A percentile compares a stretch with the other conserved stretches of the same genome.
Conservation (phyloP, 495 filamentous ascomycete species). For the Talaromyces trachyspermus region DNA sequence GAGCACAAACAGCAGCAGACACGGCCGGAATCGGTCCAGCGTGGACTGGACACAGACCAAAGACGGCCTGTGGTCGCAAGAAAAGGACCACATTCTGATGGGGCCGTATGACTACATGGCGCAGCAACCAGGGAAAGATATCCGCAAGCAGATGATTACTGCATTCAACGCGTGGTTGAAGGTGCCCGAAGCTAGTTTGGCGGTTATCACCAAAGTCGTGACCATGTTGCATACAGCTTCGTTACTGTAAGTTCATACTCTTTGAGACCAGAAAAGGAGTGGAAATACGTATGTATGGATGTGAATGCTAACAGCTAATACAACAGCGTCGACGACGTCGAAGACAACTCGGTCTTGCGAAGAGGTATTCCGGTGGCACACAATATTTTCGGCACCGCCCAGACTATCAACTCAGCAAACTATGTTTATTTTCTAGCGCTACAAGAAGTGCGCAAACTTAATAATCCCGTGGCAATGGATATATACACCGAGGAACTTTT, state of each 20-base stretch:
- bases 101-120: constrained; percentile 87
- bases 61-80: constrained; percentile 53
- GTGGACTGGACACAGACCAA: constrained; percentile 44
- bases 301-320: no score
- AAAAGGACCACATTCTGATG: constrained; percentile 72
- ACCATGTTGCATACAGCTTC: constrained; percentile 93
- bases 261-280: no score
- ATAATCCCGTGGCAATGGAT: constrained; percentile 59
- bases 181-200: constrained; percentile 69
- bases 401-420: constrained; percentile 96
- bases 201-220: constrained; percentile 79
- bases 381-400: constrained; percentile 87
- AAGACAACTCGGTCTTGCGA: constrained; percentile 76
- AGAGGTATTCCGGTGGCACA: constrained; percentile 90
- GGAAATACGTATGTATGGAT: no score
- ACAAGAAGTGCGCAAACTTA: constrained; percentile 69
- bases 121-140: constrained; percentile 83
- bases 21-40: constrained; percentile 36
- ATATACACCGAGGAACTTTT: constrained; percentile 86
- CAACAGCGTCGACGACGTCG: constrained; percentile 75
- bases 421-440: constrained; percentile 93
- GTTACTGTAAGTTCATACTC: constrained; percentile 49
- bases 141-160: constrained; percentile 74
- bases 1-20: constrained; percentile 12
- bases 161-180: constrained; percentile 88